Evolutionary conservation across 306 rosid species (phyloP), one percentile per base, ranked within the genome.

Genomic region (Cucumis cinereus): DNA sequence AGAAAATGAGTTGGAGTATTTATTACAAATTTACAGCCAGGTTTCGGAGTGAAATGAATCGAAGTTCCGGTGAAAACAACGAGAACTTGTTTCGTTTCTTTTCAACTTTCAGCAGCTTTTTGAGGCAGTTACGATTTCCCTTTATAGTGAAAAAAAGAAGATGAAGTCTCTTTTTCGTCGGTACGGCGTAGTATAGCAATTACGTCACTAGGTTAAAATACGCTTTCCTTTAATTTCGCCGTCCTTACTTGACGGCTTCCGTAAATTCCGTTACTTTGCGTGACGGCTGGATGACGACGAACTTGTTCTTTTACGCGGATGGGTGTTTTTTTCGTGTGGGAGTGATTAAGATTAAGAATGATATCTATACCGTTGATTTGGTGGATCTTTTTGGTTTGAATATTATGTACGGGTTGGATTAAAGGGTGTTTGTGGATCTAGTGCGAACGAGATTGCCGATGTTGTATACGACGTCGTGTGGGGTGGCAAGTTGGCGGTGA

Each of bases 201-300:
- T 38, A 38, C 1, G 4, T 6, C 1, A 22, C 0, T 10, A 30
- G 0, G 7, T 68, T 0, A 69, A 43, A 26, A 2, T 69, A 4
- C 40, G 22, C 74, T 3, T 4, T 11, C 74, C 30, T 17, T 68
- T 68, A 66, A 66, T 47, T 36, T 19, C 26, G 2, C 10, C 77
- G 77, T 54, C 23, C 4, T 4, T 6, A 74, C 20, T 40, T 55
- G 20, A 74, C 77, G 57, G 56, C 4, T 14, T 69, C 22, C 10
- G 74, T 23, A 23, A 4, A 8, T 5, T 1, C 14, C 10, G 74
- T 23, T 23, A 4, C 16, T 5, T 1, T 14, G 12, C 52, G 56
- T 69, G 56, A 24, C 56, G 57, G 56, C 35, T 69, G 22, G 74
- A 22, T 69, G 74, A 69, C 74, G 40, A 69, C 22, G 57, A 69